Percentiles rank a stretch among this genome's conserved stretches.
These are phyloP conservation scores for Dendrostoma leiphaemia DNA, from an alignment of 2,329 filamentous ascomycete species.

Conservation along the genomic window DNA sequence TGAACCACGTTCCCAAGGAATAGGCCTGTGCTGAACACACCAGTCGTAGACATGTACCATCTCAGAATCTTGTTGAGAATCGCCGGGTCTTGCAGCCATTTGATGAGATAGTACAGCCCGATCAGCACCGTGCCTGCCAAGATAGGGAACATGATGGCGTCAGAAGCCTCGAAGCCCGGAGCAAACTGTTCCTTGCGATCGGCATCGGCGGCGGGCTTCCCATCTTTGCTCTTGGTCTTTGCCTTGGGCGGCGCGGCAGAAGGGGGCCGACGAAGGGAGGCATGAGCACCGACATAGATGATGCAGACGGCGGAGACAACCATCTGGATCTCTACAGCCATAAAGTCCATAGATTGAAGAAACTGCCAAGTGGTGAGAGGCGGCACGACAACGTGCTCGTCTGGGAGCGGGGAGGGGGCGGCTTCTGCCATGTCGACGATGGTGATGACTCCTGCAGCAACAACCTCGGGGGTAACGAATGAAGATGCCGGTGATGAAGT, in stretches of 20 bases:
- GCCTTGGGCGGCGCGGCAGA: constrained; percentile 66
- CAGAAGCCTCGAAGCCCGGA: constrained; percentile 67
- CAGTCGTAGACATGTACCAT: constrained; percentile 78
- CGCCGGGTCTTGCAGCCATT: constrained; percentile 79
- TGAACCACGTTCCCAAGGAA: constrained; percentile 72
- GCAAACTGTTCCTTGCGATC: constrained; percentile 53
- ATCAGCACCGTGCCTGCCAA: constrained; percentile 69
- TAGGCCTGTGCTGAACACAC: constrained; percentile 71
- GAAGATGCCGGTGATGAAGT: too few relatives aligned
- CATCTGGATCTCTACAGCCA: constrained; percentile 47
- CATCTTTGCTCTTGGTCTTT: constrained; percentile 27
- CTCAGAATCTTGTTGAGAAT: constrained; percentile 81
- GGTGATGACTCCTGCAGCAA: neutral
- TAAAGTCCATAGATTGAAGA: constrained; percentile 29
- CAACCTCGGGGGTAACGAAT: too few relatives aligned
- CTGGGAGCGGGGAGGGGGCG: neutral
- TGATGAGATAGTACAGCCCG: constrained; percentile 82
- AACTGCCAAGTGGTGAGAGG: constrained; percentile 9
- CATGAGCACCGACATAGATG: constrained; percentile 82
- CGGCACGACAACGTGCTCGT: constrained; percentile 5
- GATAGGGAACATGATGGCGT: constrained; percentile 83
- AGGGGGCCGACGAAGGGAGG: constrained; percentile 77
- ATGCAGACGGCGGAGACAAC: constrained; percentile 71
- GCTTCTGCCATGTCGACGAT: constrained; percentile 10
- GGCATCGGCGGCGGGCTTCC: constrained; percentile 39